phyloP scores from a whole-genome alignment of 352 stramenopile genomes.

The Phytophthora cajani region DNA sequence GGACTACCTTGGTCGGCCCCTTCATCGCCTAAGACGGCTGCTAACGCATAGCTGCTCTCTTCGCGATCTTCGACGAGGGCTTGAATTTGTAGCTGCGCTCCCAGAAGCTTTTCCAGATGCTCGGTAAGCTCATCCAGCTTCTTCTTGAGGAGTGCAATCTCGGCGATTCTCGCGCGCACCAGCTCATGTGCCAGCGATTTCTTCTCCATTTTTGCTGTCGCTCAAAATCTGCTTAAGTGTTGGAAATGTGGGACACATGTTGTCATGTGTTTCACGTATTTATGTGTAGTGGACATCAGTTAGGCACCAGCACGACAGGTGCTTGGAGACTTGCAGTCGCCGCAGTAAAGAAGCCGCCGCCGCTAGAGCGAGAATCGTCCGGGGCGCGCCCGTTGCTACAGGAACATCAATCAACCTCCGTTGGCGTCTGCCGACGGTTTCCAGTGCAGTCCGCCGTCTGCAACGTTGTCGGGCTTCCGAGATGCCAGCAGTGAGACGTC shows the following conservation, averaged over 20 bases:
- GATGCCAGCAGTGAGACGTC: slow-evolving; percentile 13
- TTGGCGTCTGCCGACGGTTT: not conserved
- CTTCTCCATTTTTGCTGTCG: too few relatives aligned
- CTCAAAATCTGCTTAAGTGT: too few relatives aligned
- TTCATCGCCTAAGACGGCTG: not conserved
- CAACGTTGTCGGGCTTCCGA: slow-evolving; percentile 13
- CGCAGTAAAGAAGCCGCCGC: slow-evolving; percentile 5
- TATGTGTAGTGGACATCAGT: too few relatives aligned
- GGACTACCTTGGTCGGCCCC: not conserved
- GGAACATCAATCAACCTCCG: not conserved
- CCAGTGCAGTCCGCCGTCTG: not conserved
- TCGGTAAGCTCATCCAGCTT: slow-evolving; percentile 1
- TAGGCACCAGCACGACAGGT: not conserved
- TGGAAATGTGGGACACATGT: too few relatives aligned
- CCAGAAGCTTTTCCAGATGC: not conserved
- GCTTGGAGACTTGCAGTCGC: not conserved
- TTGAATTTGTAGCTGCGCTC: slow-evolving; percentile 1
- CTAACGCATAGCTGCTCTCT: slow-evolving; percentile 5
- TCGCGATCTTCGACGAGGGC: slow-evolving; percentile 1
- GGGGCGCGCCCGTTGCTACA: not conserved
- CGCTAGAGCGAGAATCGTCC: not conserved
- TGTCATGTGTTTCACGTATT: too few relatives aligned
- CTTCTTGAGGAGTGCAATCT: not conserved
- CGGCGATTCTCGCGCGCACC: too few relatives aligned
- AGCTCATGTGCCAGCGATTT: too few relatives aligned